Evolutionary conservation across 2,329 filamentous ascomycete species (phyloP), one percentile per base, ranked within the genome.

Genomic region (Microdochium paspali): DNA sequence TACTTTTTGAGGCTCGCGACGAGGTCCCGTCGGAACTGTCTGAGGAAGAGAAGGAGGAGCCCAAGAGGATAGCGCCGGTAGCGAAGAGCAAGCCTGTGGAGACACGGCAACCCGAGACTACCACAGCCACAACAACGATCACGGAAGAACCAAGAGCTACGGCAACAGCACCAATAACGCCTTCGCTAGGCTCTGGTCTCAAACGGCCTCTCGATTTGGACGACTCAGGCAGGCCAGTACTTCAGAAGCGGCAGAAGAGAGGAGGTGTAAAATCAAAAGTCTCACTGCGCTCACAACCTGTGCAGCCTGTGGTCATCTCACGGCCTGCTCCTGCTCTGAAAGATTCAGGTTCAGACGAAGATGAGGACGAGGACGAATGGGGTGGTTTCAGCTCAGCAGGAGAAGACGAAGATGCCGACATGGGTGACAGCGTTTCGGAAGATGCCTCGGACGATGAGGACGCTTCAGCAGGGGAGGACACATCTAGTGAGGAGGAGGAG

Each of bases 171-270:
- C 35, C 50, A 2, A 46, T 31, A 18, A 21, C 50, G 13, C 42
- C 44, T 2, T 43, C 58, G 12, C 67, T 80, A 46, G 93, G 93
- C 20, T 84, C 82, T 51, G 93, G 93, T 6, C 66, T 98, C 50
- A 97, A 97, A 64, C 78, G 90, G 39, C 89, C 90, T 1, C 71
- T 98, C 10, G 87, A 95, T 42, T 55, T 89, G 10, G 89, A 88
- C 52, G 82, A 87, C 1, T 80, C 84, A 49, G 89, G 91, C 6
- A 81, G 80, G 47, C 93, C 91, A 0, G 72, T 95, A 2, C 80
- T 97, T 46, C 84, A 86, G 59, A 93, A 89, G 61, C 78, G 89
- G 46, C 90, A 91, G 64, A 85, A 84, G 55, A 76, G 84, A 65
- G 73, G 82, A 62, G 74, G 78, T 4, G 67, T 83, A 15, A 74